A percentile compares a stretch with the other conserved stretches of the same genome.
Conservation (phyloP, 2,329 filamentous ascomycete genomes). For the Colletotrichum musae region DNA sequence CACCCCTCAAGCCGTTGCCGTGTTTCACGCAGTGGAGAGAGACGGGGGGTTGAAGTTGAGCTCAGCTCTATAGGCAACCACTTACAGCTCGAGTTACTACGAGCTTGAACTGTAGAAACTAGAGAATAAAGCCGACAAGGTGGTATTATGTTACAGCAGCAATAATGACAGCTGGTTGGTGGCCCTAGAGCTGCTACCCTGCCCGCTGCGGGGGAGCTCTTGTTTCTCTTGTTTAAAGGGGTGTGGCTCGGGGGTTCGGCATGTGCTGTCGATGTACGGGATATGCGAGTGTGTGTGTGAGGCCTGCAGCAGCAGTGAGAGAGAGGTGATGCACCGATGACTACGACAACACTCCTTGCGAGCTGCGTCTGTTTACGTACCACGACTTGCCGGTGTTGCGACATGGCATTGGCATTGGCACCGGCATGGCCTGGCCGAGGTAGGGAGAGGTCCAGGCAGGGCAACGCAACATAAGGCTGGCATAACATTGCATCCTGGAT, state of each 20-base stretch:
- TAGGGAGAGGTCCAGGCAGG: constrained; percentile 34
- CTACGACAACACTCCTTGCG: constrained; percentile 18
- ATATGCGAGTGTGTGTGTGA: constrained; percentile 8
- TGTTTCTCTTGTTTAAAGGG: no score
- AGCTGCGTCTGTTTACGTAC: constrained; percentile 35
- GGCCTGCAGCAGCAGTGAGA: constrained; percentile 33
- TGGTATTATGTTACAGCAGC: no score
- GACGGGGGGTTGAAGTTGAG: not conserved
- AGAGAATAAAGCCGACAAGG: no score
- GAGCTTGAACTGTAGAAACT: no score
- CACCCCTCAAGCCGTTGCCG: constrained; percentile 5
- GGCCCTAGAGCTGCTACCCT: constrained; percentile 26
- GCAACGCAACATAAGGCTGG: constrained; percentile 11
- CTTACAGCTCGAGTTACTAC: not conserved
- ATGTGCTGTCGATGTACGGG: constrained; percentile 20
- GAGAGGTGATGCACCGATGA: constrained; percentile 38
- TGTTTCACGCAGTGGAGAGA: constrained; percentile 28
- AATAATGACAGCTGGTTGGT: no score
- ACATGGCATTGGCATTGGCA: constrained; percentile 6
- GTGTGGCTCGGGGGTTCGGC: constrained; percentile 36
- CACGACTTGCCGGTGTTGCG: constrained; percentile 5
- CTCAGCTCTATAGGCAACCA: not conserved
- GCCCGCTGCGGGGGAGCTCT: constrained; percentile 31
- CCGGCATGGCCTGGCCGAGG: constrained; percentile 23
- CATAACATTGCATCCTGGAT: constrained; percentile 8